phyloP scores from a whole-genome alignment of 2,329 filamentous ascomycete genomes.

The Akanthomyces dipterigenus region DNA sequence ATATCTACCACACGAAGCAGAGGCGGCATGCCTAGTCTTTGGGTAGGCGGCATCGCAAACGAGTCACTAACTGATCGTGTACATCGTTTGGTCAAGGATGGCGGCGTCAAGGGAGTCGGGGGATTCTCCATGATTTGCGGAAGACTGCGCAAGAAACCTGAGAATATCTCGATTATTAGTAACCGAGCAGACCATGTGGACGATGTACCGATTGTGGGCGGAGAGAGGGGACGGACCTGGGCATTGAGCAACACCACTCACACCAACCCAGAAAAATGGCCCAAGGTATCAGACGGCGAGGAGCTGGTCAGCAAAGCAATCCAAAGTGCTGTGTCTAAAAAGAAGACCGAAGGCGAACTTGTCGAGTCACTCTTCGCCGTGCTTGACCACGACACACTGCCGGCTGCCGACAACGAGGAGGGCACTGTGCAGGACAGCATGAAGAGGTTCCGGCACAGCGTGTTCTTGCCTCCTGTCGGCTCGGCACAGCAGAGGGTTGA shows the following conservation, averaged over 20 bases:
- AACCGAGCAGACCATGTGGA: slow-evolving; percentile 49
- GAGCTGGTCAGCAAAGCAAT: slow-evolving; percentile 38
- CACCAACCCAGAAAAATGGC: slow-evolving; percentile 48
- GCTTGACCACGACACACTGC: slow-evolving; percentile 52
- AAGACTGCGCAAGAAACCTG: slow-evolving; percentile 43
- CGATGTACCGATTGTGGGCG: slow-evolving; percentile 52
- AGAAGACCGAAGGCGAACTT: slow-evolving; percentile 40
- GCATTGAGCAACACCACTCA: slow-evolving; percentile 59
- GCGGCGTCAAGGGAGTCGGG: slow-evolving; percentile 52
- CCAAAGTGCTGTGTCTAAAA: slow-evolving; percentile 29
- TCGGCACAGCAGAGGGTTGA: slow-evolving; percentile 34
- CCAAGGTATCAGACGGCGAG: slow-evolving; percentile 51
- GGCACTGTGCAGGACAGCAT: slow-evolving; percentile 29
- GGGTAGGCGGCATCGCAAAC: slow-evolving; percentile 45
- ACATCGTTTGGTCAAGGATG: slow-evolving; percentile 42
- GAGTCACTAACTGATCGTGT: slow-evolving; percentile 46
- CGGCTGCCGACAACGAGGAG: slow-evolving; percentile 30
- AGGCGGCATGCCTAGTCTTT: slow-evolving; percentile 57
- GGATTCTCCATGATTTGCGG: slow-evolving; percentile 63
- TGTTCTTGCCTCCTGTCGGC: slow-evolving; percentile 45
- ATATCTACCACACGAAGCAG: slow-evolving; percentile 38
- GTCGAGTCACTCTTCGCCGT: slow-evolving; percentile 45
- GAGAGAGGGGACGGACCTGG: slow-evolving; percentile 44
- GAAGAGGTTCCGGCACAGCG: slow-evolving; percentile 28
- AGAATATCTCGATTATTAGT: slow-evolving; percentile 54